A percentile compares a stretch with the other conserved stretches of the same genome.
Conservation (phyloP, 495 filamentous ascomycete genomes). For the Parmelia sp. region DNA sequence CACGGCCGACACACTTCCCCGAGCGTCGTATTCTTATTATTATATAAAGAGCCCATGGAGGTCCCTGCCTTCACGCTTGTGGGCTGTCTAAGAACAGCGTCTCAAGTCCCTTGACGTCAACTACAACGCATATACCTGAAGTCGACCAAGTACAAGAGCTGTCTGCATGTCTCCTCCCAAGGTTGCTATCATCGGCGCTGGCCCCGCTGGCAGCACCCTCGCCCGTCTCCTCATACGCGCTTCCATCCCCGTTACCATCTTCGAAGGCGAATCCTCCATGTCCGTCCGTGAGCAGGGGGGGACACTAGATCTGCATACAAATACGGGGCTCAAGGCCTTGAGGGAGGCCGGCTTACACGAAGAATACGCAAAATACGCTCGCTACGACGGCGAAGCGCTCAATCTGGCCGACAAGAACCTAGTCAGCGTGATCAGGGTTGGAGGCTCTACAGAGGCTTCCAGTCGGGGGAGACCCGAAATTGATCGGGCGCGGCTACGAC, state of each 20-base stretch:
- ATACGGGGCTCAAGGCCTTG: conserved; percentile 47
- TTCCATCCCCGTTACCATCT: conserved; percentile 45
- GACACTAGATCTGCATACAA: conserved; percentile 49
- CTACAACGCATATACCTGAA: background rate
- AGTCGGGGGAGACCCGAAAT: conserved; percentile 43
- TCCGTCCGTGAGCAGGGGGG: conserved; percentile 43
- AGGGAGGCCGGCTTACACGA: conserved; percentile 44
- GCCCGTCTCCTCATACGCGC: conserved; percentile 47
- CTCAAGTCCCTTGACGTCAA: background rate
- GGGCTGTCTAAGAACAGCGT: background rate
- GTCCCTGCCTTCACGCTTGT: too few species aligned
- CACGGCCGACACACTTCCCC: too few species aligned
- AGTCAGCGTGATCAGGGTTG: conserved; percentile 28
- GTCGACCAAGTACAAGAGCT: background rate
- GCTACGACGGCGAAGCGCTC: conserved; percentile 39
- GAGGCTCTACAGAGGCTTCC: conserved; percentile 17
- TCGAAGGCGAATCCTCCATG: conserved; percentile 44
- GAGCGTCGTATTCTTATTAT: too few species aligned
- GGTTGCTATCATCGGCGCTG: conserved; percentile 54
- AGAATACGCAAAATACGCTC: conserved; percentile 40
- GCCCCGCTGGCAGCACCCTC: conserved; percentile 52
- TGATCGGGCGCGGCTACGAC: conserved; percentile 38
- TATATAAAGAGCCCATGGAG: too few species aligned
- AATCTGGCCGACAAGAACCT: conserved; percentile 32
- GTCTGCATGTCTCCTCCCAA: conserved; percentile 16